These are phyloP conservation scores for Curvularia spicifera DNA, from an alignment of 2,329 filamentous ascomycete genomes.

Conservation along the genomic window DNA sequence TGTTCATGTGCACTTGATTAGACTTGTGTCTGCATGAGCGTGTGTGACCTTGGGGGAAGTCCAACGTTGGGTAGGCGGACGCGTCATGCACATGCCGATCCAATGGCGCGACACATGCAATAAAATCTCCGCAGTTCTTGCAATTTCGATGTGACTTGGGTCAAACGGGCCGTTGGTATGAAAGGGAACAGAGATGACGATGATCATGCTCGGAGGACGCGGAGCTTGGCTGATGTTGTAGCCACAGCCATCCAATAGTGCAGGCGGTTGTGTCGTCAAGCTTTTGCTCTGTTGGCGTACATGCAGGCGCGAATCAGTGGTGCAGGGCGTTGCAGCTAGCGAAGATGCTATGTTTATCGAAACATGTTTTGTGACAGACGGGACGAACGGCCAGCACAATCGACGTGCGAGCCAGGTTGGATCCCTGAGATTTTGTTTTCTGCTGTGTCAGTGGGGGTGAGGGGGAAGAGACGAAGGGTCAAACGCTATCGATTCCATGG, in stretches of 20 bases:
- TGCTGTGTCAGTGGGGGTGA: background rate
- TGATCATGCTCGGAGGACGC: background rate
- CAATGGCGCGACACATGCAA: background rate
- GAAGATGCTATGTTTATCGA: slow-evolving; percentile 10
- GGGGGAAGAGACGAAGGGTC: background rate
- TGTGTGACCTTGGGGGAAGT: background rate
- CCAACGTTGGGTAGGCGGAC: slow-evolving; percentile 1
- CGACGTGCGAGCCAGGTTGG: background rate
- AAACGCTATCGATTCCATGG: background rate
- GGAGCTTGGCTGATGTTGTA: slow-evolving; percentile 7
- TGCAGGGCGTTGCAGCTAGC: slow-evolving; percentile 1
- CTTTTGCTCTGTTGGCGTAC: background rate
- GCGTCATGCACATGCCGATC: slow-evolving; percentile 7
- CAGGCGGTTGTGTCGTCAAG: background rate
- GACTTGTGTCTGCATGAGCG: background rate
- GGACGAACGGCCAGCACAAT: background rate
- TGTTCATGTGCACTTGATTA: background rate
- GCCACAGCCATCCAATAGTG: slow-evolving; percentile 5
- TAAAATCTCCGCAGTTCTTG: slow-evolving; percentile 2
- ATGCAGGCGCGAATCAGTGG: background rate
- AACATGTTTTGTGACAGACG: slow-evolving; percentile 11
- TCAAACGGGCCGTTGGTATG: slow-evolving; percentile 1
- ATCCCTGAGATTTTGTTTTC: background rate
- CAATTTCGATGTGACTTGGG: background rate
- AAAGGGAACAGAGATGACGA: background rate